Evolutionary conservation across 2,329 filamentous ascomycete genomes (phyloP).

Genomic region (Penicillium freii): DNA sequence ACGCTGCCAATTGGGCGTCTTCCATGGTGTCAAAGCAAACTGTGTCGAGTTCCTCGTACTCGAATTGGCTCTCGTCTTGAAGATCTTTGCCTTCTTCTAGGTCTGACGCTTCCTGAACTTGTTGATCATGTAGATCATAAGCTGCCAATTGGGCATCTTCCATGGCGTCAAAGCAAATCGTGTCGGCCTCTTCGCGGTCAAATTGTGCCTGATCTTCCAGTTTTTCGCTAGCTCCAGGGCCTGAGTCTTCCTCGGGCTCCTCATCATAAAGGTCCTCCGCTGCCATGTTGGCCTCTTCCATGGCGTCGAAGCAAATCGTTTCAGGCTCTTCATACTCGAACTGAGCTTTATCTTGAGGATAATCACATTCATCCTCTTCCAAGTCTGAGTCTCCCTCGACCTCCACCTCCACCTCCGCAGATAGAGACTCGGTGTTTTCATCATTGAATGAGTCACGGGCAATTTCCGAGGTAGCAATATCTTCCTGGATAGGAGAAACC

Average conservation of each 20-base stretch:
- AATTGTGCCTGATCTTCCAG: not conserved
- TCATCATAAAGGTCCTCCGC: not conserved
- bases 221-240: not conserved
- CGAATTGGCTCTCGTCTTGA: not conserved
- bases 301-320: conserved; percentile 3
- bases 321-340: conserved; percentile 17
- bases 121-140: not conserved
- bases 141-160: not conserved
- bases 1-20: not conserved
- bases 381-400: not conserved
- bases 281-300: conserved; percentile 3
- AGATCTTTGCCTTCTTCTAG: not conserved
- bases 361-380: conserved; percentile 11
- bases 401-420: not conserved
- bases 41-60: conserved; percentile 13
- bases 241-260: not conserved
- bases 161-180: conserved; percentile 5
- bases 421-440: not conserved
- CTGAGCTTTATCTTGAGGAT: not conserved
- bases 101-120: not conserved
- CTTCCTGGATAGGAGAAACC: conserved; percentile 5
- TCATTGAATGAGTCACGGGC: not conserved
- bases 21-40: conserved; percentile 11
- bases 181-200: conserved; percentile 17
- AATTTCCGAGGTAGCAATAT: not conserved